Evolutionary conservation across 331 rosid genomes (phyloP).

Genomic region (Prunus yedoensis): DNA sequence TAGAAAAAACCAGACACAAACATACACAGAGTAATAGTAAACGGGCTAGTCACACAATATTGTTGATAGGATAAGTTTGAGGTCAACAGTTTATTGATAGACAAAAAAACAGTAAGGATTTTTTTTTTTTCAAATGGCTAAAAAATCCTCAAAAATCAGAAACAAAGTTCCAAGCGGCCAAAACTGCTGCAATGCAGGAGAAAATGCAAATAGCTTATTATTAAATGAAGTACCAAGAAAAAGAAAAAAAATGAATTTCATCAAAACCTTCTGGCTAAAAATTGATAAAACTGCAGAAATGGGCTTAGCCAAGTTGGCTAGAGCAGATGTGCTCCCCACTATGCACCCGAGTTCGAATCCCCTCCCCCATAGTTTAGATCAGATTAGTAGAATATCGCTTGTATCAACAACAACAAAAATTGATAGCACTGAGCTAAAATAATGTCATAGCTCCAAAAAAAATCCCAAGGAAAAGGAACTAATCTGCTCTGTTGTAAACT

Average conservation of each 20-base stretch:
- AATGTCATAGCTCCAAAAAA: too few relatives aligned
- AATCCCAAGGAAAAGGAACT: neutral
- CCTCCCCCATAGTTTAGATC: too few relatives aligned
- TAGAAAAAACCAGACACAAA: neutral
- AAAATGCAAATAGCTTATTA: neutral
- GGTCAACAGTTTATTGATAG: neutral
- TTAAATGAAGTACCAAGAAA: neutral
- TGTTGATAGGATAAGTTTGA: neutral
- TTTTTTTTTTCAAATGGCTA: too few relatives aligned
- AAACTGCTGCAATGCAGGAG: neutral
- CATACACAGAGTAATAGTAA: neutral
- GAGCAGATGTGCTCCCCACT: too few relatives aligned
- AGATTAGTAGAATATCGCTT: too few relatives aligned
- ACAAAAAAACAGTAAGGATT: neutral
- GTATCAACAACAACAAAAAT: too few relatives aligned
- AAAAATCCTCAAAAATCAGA: neutral
- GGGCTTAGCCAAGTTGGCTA: too few relatives aligned
- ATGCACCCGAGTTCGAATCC: too few relatives aligned
- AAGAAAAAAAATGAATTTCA: neutral
- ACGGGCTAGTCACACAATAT: neutral
- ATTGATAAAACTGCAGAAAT: too few relatives aligned
- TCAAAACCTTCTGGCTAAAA: too few relatives aligned
- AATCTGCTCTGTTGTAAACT: neutral
- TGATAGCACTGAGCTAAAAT: too few relatives aligned
- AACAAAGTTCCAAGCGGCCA: neutral